These are phyloP conservation scores for Microsporum canis DNA, from an alignment of 2,329 filamentous ascomycete genomes.

Conservation along the genomic window DNA sequence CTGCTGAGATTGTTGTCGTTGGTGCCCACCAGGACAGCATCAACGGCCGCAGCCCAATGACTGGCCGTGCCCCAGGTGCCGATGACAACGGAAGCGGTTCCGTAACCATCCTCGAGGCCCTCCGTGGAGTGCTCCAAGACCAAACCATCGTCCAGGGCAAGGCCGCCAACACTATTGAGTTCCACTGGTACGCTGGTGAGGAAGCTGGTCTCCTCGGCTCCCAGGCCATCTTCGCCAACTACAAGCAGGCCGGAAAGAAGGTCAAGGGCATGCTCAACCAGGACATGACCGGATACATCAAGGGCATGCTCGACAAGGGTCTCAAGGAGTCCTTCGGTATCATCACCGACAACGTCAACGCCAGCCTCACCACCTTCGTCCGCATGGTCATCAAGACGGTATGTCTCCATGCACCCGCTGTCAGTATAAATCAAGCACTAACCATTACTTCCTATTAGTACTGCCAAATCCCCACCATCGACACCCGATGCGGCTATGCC, in stretches of 20 bases:
- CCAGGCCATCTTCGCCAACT: slow-evolving; percentile 76
- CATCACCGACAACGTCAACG: slow-evolving; percentile 83
- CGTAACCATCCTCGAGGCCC: slow-evolving; percentile 86
- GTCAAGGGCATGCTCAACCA: slow-evolving; percentile 97
- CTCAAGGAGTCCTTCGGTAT: slow-evolving; percentile 79
- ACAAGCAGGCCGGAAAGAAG: slow-evolving; percentile 60
- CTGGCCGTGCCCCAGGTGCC: slow-evolving; percentile 76
- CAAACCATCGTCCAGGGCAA: slow-evolving; percentile 58
- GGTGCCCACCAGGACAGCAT: slow-evolving; percentile 93
- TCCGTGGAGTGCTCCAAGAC: slow-evolving; percentile 69
- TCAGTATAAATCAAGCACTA: no score
- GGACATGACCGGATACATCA: slow-evolving; percentile 92
- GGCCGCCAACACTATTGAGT: slow-evolving; percentile 78
- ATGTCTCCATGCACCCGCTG: slow-evolving; percentile 16
- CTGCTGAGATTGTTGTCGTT: slow-evolving; percentile 73
- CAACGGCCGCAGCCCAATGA: slow-evolving; percentile 59
- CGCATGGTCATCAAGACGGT: slow-evolving; percentile 69
- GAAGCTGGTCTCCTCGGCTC: slow-evolving; percentile 79
- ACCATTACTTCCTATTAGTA: slow-evolving; percentile 43
- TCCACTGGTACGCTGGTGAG: slow-evolving; percentile 92
- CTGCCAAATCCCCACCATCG: slow-evolving; percentile 74
- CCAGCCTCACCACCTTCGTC: slow-evolving; percentile 74
- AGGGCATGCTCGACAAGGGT: slow-evolving; percentile 51
- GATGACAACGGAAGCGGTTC: slow-evolving; percentile 91
- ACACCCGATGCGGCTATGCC: slow-evolving; percentile 83